Evolutionary conservation across 345 rosid species (phyloP), one percentile per base, ranked within the genome.

Genomic region (Aegle marmelos): DNA sequence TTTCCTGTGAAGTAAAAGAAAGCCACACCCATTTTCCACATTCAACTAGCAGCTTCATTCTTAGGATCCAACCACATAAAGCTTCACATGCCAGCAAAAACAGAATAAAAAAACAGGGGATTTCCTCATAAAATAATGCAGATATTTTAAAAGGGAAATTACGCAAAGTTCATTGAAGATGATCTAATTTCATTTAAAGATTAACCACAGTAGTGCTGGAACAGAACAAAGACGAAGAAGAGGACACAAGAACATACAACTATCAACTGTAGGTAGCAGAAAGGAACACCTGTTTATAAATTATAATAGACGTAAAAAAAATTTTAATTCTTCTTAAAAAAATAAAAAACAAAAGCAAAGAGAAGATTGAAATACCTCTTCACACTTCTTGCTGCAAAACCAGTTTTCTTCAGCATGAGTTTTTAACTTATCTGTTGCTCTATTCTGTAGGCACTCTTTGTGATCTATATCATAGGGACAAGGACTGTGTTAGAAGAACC

Each of bases 311-410:
- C 5, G 37, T 25, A 74, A 53, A 53, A 61, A 22, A 19, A 50
- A 36, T 34, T 13, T 22, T 33, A 27, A 39, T 24, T 72, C 58
- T 31, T 28, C 28, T 68, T 54, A 76, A 53, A 1, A 53, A 50
- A 50, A 39, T 7, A 50, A 16, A 76, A 27, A 34, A 4, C 54
- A 37, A 28, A 71, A 24, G 22, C 25, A 28, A 22, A 71, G 36
- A 19, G 24, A 45, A 37, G 63, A 73, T 60, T 33, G 34, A 41
- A 13, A 79, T 84, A 93, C 97, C 88, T 78, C 72, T 88, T 88
- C 83, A 80, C 98, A 94, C 78, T 81, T 87, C 71, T 71, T 86
- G 83, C 89, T 73, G 91, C 98, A 94, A 82, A 89, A 92, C 94
- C 92, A 88, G 30, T 76, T 85, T 78, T 72, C 82, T 48, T 77